A percentile compares a stretch with the other conserved stretches of the same genome.
Conservation (phyloP, 1,139 yeast species). For the Suhomyces kunorum region DNA sequence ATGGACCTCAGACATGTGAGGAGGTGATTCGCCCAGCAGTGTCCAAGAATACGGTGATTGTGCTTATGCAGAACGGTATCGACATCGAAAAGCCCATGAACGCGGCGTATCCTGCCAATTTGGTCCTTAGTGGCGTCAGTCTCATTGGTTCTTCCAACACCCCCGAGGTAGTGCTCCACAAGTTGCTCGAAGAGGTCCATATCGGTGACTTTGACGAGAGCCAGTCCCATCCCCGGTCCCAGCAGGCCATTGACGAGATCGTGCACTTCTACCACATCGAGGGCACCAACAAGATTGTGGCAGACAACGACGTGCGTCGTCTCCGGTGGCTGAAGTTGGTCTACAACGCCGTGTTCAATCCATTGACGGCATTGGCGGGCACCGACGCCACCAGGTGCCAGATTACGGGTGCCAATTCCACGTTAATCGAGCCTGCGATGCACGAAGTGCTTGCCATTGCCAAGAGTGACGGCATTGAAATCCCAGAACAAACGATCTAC, state of each 20-base stretch:
- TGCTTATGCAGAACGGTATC: slow-evolving; percentile 64
- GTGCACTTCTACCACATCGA: slow-evolving; percentile 46
- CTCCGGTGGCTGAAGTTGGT: slow-evolving; percentile 73
- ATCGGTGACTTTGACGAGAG: slow-evolving; percentile 52
- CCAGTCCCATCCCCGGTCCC: slow-evolving; percentile 23
- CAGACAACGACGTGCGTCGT: slow-evolving; percentile 50
- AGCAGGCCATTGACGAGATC: slow-evolving; percentile 20
- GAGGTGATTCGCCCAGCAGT: slow-evolving; percentile 61
- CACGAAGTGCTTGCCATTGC: slow-evolving; percentile 63
- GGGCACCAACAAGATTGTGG: slow-evolving; percentile 41
- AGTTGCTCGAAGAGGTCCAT: slow-evolving; percentile 44
- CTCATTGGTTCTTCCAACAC: slow-evolving; percentile 12
- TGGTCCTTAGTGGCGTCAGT: neutral
- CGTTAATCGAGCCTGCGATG: slow-evolving; percentile 63
- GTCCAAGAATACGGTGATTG: slow-evolving; percentile 25
- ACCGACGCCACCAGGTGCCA: slow-evolving; percentile 61
- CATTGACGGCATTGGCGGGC: slow-evolving; percentile 54
- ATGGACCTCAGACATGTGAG: slow-evolving; percentile 53
- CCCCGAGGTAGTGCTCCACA: neutral
- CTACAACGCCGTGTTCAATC: slow-evolving; percentile 68
- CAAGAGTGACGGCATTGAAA: slow-evolving; percentile 56
- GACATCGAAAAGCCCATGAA: slow-evolving; percentile 68
- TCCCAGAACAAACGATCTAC: slow-evolving; percentile 48
- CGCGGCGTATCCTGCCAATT: slow-evolving; percentile 19
- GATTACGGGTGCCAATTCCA: slow-evolving; percentile 52